These are phyloP conservation scores for Fusarium luffae DNA, from an alignment of 2,329 filamentous ascomycete genomes.

Conservation along the genomic window DNA sequence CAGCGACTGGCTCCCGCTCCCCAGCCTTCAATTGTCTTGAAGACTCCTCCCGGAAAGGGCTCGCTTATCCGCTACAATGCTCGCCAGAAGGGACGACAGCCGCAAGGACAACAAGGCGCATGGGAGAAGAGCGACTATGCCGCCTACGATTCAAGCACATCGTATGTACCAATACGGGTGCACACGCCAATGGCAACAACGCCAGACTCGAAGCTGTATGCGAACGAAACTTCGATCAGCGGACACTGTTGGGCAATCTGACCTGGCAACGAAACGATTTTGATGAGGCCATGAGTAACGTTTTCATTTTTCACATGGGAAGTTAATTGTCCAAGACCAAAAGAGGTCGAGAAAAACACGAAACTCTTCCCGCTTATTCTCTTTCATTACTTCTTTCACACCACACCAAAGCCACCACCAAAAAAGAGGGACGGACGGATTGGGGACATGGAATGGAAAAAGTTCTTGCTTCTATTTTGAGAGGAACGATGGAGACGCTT, in stretches of 20 bases:
- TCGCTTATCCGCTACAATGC: constrained; percentile 61
- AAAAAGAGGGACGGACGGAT: constrained; percentile 31
- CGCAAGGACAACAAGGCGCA: constrained; percentile 39
- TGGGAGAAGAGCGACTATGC: constrained; percentile 51
- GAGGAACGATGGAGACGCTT: constrained; percentile 34
- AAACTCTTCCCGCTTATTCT: constrained; percentile 31
- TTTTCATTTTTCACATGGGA: constrained; percentile 37
- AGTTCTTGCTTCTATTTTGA: constrained; percentile 36
- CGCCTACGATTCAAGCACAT: constrained; percentile 53
- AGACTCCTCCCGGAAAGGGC: constrained; percentile 56
- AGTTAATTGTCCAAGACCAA: constrained; percentile 30
- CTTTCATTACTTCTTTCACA: constrained; percentile 25
- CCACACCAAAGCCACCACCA: constrained; percentile 33
- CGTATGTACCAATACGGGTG: constrained; percentile 49
- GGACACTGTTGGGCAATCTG: constrained; percentile 40
- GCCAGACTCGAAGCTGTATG: constrained; percentile 38
- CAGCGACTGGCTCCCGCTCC: constrained; percentile 70
- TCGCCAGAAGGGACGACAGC: constrained; percentile 54
- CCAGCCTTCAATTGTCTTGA: constrained; percentile 55
- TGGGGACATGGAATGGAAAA: constrained; percentile 37
- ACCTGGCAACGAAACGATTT: constrained; percentile 41
- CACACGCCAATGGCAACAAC: constrained; percentile 40
- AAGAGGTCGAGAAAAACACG: constrained; percentile 25
- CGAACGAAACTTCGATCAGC: constrained; percentile 38
- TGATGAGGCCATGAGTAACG: constrained; percentile 46